These are phyloP conservation scores for Cornus florida DNA, from an alignment of 148 eudicot genomes.

Conservation along the genomic window DNA sequence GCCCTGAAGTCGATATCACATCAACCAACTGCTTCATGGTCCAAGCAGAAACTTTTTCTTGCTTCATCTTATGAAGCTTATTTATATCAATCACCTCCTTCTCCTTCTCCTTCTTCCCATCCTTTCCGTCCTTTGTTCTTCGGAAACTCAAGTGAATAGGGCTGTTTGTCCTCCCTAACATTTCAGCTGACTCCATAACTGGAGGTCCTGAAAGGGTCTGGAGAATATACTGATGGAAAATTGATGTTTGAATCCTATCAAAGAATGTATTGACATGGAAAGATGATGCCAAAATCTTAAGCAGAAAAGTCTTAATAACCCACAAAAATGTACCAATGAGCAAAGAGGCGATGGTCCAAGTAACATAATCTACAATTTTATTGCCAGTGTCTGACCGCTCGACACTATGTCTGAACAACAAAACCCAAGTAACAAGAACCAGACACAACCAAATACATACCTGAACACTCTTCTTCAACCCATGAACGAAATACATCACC, in stretches of 20 bases:
- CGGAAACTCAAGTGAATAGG: constrained; percentile 39
- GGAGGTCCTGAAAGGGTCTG: constrained; percentile 72
- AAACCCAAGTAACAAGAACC: constrained; percentile 73
- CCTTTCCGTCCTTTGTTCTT: constrained; percentile 8
- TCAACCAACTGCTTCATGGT: constrained; percentile 83
- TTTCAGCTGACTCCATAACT: constrained; percentile 34
- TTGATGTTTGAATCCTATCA: constrained; percentile 75
- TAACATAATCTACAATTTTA: constrained; percentile 39
- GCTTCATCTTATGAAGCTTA: constrained; percentile 75
- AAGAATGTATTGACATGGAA: constrained; percentile 84
- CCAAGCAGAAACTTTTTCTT: constrained; percentile 81
- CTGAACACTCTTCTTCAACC: constrained; percentile 66
- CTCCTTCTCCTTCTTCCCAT: constrained; percentile 26
- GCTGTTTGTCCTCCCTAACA: constrained; percentile 35
- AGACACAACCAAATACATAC: constrained; percentile 66
- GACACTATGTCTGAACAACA: constrained; percentile 39
- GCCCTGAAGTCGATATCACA: constrained; percentile 68
- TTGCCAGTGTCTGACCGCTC: constrained; percentile 21
- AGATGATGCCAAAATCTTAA: constrained; percentile 76
- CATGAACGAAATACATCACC: constrained; percentile 77
- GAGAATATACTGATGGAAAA: constrained; percentile 73
- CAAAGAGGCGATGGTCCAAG: constrained; percentile 51
- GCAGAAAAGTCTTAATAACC: constrained; percentile 69
- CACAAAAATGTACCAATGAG: constrained; percentile 66
- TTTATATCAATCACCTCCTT: constrained; percentile 61